Conservation (phyloP, 352 stramenopile species). For the Globisporangium abappressorium region DNA sequence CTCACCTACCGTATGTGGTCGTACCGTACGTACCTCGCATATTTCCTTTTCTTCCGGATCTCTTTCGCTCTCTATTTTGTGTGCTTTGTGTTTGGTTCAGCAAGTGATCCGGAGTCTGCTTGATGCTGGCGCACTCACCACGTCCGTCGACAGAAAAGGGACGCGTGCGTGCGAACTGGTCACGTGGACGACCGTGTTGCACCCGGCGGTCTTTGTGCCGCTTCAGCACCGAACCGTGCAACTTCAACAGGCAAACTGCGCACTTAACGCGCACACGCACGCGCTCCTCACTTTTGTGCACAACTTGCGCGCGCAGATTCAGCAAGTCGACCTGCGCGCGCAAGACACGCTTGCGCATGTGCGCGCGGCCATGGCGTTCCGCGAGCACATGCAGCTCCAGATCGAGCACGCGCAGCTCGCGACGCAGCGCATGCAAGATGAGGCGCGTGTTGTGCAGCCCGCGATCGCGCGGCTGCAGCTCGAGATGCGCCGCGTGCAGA, state of each 20-base stretch:
- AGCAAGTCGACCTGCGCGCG: slow-evolving; percentile 15
- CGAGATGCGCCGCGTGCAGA: slow-evolving; percentile 18
- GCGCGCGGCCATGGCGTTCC: slow-evolving; percentile 20
- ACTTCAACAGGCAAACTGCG: slow-evolving; percentile 23
- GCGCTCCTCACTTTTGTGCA: slow-evolving; percentile 14
- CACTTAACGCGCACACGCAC: slow-evolving; percentile 14
- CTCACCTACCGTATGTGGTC: not conserved
- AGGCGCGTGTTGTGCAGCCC: slow-evolving; percentile 12
- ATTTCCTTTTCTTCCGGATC: not conserved
- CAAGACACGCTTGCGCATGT: slow-evolving; percentile 19
- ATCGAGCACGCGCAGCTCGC: slow-evolving; percentile 18
- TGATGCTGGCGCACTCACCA: slow-evolving; percentile 24
- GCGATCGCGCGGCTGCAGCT: slow-evolving; percentile 23
- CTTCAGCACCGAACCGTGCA: slow-evolving; percentile 26
- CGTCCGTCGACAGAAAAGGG: slow-evolving; percentile 31
- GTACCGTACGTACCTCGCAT: not conserved
- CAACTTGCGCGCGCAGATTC: slow-evolving; percentile 5
- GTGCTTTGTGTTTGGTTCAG: slow-evolving; percentile 12
- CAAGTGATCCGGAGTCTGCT: slow-evolving; percentile 28
- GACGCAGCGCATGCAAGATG: slow-evolving; percentile 1
- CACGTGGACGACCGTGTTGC: slow-evolving; percentile 30
- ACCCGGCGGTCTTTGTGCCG: slow-evolving; percentile 30
- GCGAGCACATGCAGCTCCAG: slow-evolving; percentile 22
- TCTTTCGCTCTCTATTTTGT: not conserved
- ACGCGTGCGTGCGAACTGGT: slow-evolving; percentile 31